Evolutionary conservation across 2,329 filamentous ascomycete genomes (phyloP), one percentile per base, ranked within the genome.

Genomic region (Westerdykella ornata): DNA sequence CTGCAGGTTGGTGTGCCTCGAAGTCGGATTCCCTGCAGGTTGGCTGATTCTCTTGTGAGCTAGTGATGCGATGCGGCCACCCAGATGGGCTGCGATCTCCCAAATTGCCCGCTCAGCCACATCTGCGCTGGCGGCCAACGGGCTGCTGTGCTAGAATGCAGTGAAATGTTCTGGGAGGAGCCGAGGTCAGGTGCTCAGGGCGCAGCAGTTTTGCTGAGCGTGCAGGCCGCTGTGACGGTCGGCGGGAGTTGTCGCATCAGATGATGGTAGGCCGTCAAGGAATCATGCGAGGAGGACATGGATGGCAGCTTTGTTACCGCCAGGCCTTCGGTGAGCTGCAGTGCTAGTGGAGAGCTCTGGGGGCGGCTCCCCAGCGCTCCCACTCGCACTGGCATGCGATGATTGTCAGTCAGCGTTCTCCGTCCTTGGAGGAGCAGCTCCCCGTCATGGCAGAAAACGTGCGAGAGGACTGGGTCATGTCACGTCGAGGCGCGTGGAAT

Each of bases 121-220:
- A 62, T 62, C 51, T 59, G 47, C 45, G 55, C 59, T 46, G 55
- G 44, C 46, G 34, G 50, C 54, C 57, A 64, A 64, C 57, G 60
- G 52, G 59, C 62, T 63, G 60, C 43, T 48, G 59, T 63, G 57
- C 54, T 35, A 48, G 42, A 51, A 45, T 51, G 48, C 45, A 42
- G 58, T 57, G 52, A 51, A 46, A 56, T 47, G 49, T 31, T 47
- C 46, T 59, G 53, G 56, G 49, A 54, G 51, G 45, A 52, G 49
- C 53, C 51, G 57, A 48, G 32, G 12, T 26, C 22, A 26, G 43
- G 45, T 20, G 37, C 46, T 48, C 42, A 45, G 32, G 45, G 45
- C 39, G 37, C 43, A 43, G 44, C 45, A 57, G 51, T 47, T 50
- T 47, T 59, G 49, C 45, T 48, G 45, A 39, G 22, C 8, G 3